Conservation (phyloP, 2,329 filamentous ascomycete genomes). For the Arachnomyces sp. region DNA sequence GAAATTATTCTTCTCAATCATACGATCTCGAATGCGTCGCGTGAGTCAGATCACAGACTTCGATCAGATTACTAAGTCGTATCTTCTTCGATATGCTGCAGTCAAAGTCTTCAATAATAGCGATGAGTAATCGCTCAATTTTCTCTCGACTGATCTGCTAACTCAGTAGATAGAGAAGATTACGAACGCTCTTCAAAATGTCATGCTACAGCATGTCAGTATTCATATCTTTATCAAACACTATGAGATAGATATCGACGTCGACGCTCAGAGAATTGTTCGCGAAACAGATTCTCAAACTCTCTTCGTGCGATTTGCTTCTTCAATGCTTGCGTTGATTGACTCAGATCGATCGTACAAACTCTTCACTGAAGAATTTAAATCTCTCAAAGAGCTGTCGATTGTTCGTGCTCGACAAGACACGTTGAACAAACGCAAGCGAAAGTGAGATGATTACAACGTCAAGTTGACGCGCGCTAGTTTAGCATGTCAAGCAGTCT, state of each 20-base stretch:
- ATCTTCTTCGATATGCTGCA: constrained; percentile 26
- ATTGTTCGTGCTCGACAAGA: constrained; percentile 12
- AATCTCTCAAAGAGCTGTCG: constrained; percentile 18
- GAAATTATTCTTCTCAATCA: constrained; percentile 17
- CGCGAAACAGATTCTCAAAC: constrained; percentile 16
- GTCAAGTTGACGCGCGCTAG: constrained; percentile 11
- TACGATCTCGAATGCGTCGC: too few species aligned
- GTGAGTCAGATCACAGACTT: constrained; percentile 27
- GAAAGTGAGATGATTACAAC: constrained; percentile 11
- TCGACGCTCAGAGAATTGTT: constrained; percentile 20
- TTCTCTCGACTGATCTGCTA: background rate
- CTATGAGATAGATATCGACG: constrained; percentile 20
- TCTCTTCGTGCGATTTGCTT: constrained; percentile 18
- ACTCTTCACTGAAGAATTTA: constrained; percentile 17
- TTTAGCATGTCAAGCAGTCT: constrained; percentile 11
- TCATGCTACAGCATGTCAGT: constrained; percentile 19
- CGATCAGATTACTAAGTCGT: constrained; percentile 23
- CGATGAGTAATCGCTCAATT: constrained; percentile 19
- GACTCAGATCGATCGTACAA: constrained; percentile 17
- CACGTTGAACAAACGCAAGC: constrained; percentile 13
- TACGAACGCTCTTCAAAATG: constrained; percentile 16
- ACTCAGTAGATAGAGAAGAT: constrained; percentile 14
- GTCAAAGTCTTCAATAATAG: constrained; percentile 33
- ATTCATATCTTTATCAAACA: constrained; percentile 22
- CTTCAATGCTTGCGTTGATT: constrained; percentile 20